phyloP scores from a whole-genome alignment of 257 asterid genomes.

The Petrea volubilis region DNA sequence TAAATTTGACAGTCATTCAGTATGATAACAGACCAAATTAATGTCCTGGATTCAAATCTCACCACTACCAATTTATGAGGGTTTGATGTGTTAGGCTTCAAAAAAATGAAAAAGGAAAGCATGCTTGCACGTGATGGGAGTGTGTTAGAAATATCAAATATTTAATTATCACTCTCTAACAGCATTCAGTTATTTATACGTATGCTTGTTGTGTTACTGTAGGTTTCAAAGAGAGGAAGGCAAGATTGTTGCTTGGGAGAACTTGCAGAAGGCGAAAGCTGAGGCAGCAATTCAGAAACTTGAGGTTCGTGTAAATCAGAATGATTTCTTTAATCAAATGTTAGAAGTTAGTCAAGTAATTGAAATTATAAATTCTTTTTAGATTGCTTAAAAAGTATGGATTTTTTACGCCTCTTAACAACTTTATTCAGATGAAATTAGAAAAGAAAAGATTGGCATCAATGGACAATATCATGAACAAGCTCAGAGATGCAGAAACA shows the following conservation, averaged over 20 bases:
- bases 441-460: constrained; percentile 71
- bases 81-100: too few species aligned
- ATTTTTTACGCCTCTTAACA: neutral
- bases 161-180: too few species aligned
- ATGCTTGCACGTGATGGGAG: too few species aligned
- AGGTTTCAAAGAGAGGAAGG: constrained; percentile 77
- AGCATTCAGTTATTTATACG: too few species aligned
- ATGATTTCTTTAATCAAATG: neutral
- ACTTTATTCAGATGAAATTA: constrained; percentile 57
- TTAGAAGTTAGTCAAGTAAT: neutral
- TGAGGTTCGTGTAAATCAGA: constrained; percentile 45
- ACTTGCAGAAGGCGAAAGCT: constrained; percentile 89
- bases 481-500: constrained; percentile 50
- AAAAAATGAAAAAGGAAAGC: too few species aligned
- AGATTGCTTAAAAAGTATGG: neutral
- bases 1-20: too few species aligned
- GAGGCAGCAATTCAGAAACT: constrained; percentile 83
- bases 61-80: too few species aligned
- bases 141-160: too few species aligned
- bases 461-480: constrained; percentile 67
- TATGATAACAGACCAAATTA: too few species aligned
- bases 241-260: constrained; percentile 83
- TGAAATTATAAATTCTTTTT: neutral
- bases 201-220: constrained; percentile 14
- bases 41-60: too few species aligned